phyloP scores from a whole-genome alignment of 495 filamentous ascomycete genomes.

The Annulohypoxylon nitens region DNA sequence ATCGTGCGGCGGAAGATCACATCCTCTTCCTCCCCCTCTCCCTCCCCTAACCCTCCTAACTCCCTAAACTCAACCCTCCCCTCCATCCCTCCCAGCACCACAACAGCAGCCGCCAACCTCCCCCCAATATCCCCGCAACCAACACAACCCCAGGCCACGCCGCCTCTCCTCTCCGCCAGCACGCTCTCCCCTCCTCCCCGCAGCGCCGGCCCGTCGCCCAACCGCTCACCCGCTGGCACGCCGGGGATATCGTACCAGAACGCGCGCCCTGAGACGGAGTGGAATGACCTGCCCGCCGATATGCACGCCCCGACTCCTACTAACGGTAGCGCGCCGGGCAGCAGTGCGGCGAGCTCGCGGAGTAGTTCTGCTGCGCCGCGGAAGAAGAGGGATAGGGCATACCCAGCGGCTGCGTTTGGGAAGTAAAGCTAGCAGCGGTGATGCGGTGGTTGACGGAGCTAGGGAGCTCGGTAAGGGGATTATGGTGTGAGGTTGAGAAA shows the following conservation, averaged over 20 bases:
- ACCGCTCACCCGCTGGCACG: constrained; percentile 33
- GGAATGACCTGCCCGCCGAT: constrained; percentile 69
- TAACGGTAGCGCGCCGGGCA: constrained; percentile 43
- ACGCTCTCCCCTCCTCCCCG: constrained; percentile 29
- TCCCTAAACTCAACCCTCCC: not conserved
- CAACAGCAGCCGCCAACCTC: constrained; percentile 54
- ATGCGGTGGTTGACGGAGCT: not conserved
- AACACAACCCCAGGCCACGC: not conserved
- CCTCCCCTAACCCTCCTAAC: not conserved
- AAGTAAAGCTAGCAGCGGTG: constrained; percentile 39
- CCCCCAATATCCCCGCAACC: constrained; percentile 1
- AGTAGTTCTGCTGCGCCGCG: constrained; percentile 58
- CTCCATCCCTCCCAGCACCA: constrained; percentile 36
- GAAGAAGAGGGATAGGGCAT: constrained; percentile 64
- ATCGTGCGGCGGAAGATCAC: constrained; percentile 69
- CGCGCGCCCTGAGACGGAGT: constrained; percentile 64
- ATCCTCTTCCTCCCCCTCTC: not conserved
- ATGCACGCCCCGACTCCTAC: constrained; percentile 52
- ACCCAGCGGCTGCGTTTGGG: constrained; percentile 67
- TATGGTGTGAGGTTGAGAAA: not conserved
- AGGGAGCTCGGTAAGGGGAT: not conserved
- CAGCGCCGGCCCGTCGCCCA: constrained; percentile 34
- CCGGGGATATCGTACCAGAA: constrained; percentile 64
- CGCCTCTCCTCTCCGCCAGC: not conserved
- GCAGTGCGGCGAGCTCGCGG: constrained; percentile 61